Evolutionary conservation across 495 filamentous ascomycete genomes (phyloP), one percentile per base, ranked within the genome.

Genomic region (Bombardia bombarda): DNA sequence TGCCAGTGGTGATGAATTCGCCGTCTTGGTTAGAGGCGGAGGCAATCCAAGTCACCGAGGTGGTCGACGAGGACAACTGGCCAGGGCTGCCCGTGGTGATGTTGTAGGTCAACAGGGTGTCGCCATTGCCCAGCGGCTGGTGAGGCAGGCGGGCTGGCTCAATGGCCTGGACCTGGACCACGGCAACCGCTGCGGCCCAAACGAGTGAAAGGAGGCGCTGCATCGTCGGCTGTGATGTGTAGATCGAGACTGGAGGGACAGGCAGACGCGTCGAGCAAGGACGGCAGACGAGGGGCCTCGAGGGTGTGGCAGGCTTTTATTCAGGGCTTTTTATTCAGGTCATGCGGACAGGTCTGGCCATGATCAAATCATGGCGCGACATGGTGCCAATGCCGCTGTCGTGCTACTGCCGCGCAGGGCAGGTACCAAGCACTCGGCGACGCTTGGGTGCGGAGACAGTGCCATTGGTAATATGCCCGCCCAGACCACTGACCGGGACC

Each of bases 31-130:
- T n/a, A n/a, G n/a, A n/a, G 5, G 53, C 59, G 9, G 57, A 58
- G 13, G 57, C 46, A n/a, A 68, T 53, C 74, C 73, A 78, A 32
- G 53, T 65, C n/a, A 72, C 51, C 1, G 68, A 64, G 7, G 58
- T 64, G 25, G 50, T 35, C 43, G 61, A 31, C 46, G 53, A 7
- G 46, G 49, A 17, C 46, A 45, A 49, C 55, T 65, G 32, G 48
- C 51, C 30, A 52, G 57, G 38, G 42, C 51, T 42, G 50, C 48
- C 46, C 14, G 63, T 56, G 32, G 63, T 67, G 35, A 69, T 63
- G 38, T 67, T 66, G 55, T 66, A 70, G 7, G 53, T 69, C 35
- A 70, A 32, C 13, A 73, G 62, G 32, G 64, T 67, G 17, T 57
- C 49, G 39, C 62, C 62, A 20, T 58, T 57, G 16, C 63, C 62